These are phyloP conservation scores for Xylariales sp. DNA, from an alignment of 2,329 filamentous ascomycete genomes.

Conservation along the genomic window DNA sequence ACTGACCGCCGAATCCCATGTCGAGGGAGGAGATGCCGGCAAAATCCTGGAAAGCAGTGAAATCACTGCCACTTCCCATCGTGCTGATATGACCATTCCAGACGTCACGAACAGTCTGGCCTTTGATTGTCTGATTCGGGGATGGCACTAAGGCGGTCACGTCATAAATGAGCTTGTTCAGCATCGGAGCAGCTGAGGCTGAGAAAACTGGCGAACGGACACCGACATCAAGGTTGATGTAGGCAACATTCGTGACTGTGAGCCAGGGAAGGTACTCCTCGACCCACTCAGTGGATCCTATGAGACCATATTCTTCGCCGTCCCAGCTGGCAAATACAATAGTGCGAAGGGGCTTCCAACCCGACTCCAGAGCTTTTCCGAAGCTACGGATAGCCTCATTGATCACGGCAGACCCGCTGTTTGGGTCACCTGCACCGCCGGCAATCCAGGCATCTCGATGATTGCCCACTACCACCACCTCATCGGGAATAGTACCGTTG, in stretches of 20 bases:
- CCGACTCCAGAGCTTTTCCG: conserved; percentile 61
- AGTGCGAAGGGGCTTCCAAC: conserved; percentile 83
- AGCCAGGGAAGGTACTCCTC: conserved; percentile 87
- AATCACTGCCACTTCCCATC: conserved; percentile 71
- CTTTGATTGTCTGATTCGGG: conserved; percentile 68
- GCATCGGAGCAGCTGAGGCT: conserved; percentile 65
- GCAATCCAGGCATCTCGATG: conserved; percentile 86
- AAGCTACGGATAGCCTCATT: conserved; percentile 75
- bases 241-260: conserved; percentile 66
- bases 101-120: conserved; percentile 64
- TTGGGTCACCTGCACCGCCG: conserved; percentile 78
- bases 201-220: conserved; percentile 60
- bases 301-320: conserved; percentile 77
- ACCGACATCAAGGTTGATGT: conserved; percentile 81
- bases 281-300: conserved; percentile 90
- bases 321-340: conserved; percentile 87
- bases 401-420: conserved; percentile 73
- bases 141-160: conserved; percentile 60
- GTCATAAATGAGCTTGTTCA: conserved; percentile 68
- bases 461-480: conserved; percentile 87
- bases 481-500: conserved; percentile 78
- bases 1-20: conserved; percentile 49
- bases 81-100: conserved; percentile 60
- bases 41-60: conserved; percentile 70
- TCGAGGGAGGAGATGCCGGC: conserved; percentile 63